Conservation (phyloP, 192 early-diverging fungal genomes). For the Coemansia umbellata region DNA sequence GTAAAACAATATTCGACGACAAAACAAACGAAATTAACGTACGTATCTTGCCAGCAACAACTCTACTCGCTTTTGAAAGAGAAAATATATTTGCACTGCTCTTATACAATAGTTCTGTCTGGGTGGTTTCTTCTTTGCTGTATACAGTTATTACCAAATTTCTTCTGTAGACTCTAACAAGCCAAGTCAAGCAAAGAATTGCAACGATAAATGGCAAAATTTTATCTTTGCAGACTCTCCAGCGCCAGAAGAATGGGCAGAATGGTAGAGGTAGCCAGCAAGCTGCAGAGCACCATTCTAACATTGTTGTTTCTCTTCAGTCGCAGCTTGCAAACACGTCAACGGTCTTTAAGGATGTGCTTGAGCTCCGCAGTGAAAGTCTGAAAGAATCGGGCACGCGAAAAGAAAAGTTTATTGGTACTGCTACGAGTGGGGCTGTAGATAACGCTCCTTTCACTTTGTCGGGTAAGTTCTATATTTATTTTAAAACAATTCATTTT, state of each 20-base stretch:
- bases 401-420: slow-evolving; percentile 83
- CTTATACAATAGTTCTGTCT: background rate
- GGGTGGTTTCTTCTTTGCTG: background rate
- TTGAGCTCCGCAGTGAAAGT: slow-evolving; percentile 95
- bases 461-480: slow-evolving; percentile 27
- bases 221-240: slow-evolving; percentile 65
- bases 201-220: slow-evolving; percentile 93
- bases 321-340: slow-evolving; percentile 87
- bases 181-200: slow-evolving; percentile 93
- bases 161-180: slow-evolving; percentile 73
- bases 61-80: background rate
- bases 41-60: slow-evolving; percentile 6
- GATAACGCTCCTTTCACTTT: slow-evolving; percentile 16
- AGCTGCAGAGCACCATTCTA: slow-evolving; percentile 82
- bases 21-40: slow-evolving; percentile 90
- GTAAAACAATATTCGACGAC: slow-evolving; percentile 97
- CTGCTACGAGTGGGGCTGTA: slow-evolving; percentile 14
- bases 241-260: slow-evolving; percentile 53
- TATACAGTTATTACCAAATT: background rate
- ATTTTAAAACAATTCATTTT: background rate
- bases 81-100: background rate
- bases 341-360: slow-evolving; percentile 87
- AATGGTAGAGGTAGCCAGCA: slow-evolving; percentile 64
- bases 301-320: slow-evolving; percentile 91
- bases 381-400: slow-evolving; percentile 89